phyloP scores from a whole-genome alignment of 805 yeast species.

The Candida michaelii region DNA sequence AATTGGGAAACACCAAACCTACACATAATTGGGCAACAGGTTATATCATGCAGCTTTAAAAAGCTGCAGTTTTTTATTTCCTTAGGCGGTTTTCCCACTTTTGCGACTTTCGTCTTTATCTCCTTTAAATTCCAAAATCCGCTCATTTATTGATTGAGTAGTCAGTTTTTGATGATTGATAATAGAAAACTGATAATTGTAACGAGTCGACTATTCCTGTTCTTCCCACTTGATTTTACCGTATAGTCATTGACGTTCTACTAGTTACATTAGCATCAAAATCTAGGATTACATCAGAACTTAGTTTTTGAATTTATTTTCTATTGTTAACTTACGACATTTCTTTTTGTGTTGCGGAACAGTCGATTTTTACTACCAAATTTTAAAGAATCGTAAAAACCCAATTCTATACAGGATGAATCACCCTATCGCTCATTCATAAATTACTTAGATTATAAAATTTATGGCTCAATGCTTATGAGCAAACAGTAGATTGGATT shows the following conservation, averaged over 20 bases:
- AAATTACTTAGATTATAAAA: no score
- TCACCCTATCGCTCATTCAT: slow-evolving; percentile 1
- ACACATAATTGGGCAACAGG: background rate
- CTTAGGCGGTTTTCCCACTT: slow-evolving; percentile 2
- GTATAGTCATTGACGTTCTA: no score
- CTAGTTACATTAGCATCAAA: no score
- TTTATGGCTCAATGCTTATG: no score
- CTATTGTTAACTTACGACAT: background rate
- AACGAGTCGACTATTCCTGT: no score
- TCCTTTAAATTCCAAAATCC: background rate
- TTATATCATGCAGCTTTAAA: background rate
- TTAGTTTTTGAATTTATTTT: no score
- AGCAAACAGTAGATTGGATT: background rate
- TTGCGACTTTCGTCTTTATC: slow-evolving; percentile 1
- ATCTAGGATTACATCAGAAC: no score
- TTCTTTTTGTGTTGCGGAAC: background rate
- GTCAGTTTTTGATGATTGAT: no score
- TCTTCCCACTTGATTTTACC: no score
- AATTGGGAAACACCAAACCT: background rate
- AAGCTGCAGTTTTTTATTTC: background rate
- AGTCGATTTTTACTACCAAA: background rate
- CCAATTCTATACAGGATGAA: slow-evolving; percentile 1
- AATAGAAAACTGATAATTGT: no score
- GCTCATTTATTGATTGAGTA: no score
- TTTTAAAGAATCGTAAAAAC: background rate